Percentiles rank a stretch among this genome's conserved stretches.
Conservation (phyloP, 441 rosid species). For the Pelargonium myrrhifolium region DNA sequence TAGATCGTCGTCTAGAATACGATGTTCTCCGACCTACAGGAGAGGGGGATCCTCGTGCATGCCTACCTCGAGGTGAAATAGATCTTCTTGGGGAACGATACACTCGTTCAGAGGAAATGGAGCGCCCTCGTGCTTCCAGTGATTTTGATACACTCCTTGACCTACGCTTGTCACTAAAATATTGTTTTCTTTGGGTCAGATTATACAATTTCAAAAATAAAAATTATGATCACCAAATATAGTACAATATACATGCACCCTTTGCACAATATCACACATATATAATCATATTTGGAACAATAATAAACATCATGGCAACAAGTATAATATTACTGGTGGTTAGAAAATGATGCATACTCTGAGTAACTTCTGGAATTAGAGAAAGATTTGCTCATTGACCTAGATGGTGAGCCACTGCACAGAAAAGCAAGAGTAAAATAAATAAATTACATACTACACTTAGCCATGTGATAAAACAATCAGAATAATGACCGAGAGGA, state of each 20-base stretch:
- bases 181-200: constrained; percentile 19
- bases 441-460: constrained; percentile 5
- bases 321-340: background rate
- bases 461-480: constrained; percentile 3
- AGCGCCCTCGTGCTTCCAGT: constrained; percentile 28
- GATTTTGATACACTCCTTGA: constrained; percentile 71
- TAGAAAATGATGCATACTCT: constrained; percentile 31
- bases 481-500: constrained; percentile 28
- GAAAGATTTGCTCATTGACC: constrained; percentile 44
- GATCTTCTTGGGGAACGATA: constrained; percentile 40
- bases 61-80: constrained; percentile 32
- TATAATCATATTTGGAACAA: background rate
- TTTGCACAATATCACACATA: background rate
- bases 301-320: background rate
- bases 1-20: constrained; percentile 20
- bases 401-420: constrained; percentile 49
- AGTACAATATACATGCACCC: background rate
- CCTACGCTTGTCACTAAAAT: constrained; percentile 34
- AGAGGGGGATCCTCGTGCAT: constrained; percentile 24
- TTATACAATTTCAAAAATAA: constrained; percentile 3
- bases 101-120: constrained; percentile 33
- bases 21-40: constrained; percentile 7
- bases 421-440: constrained; percentile 15
- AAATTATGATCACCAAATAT: background rate
- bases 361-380: constrained; percentile 63